A percentile compares a stretch with the other conserved stretches of the same genome.
These are phyloP conservation scores for Coprinellus micaceus DNA, from an alignment of 768 basidiomycete genomes.

Conservation along the genomic window DNA sequence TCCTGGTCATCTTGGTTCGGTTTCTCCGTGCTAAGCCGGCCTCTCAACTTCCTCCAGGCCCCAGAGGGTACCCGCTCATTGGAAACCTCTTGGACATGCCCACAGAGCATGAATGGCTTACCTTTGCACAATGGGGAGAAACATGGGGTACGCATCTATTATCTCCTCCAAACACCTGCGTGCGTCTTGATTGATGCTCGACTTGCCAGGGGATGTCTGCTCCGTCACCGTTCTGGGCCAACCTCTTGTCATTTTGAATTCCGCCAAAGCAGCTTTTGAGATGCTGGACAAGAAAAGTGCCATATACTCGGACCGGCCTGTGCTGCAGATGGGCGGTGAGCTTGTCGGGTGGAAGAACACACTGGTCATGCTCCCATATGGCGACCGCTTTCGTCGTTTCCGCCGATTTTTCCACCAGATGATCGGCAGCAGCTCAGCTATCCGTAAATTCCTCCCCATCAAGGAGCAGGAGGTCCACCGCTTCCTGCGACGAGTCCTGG, in stretches of 20 bases:
- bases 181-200: neutral
- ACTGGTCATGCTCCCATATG: slow-evolving; percentile 53
- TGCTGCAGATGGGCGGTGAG: slow-evolving; percentile 50
- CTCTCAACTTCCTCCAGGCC: slow-evolving; percentile 43
- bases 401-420: slow-evolving; percentile 49
- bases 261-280: slow-evolving; percentile 45
- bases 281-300: slow-evolving; percentile 66
- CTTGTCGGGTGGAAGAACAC: slow-evolving; percentile 57
- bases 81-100: slow-evolving; percentile 57
- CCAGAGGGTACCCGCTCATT: slow-evolving; percentile 48
- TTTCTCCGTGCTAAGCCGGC: slow-evolving; percentile 21
- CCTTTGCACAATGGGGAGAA: slow-evolving; percentile 50
- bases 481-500: slow-evolving; percentile 45
- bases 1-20: slow-evolving; percentile 30
- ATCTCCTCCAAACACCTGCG: neutral
- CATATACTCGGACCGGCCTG: slow-evolving; percentile 66
- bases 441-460: slow-evolving; percentile 40
- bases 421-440: slow-evolving; percentile 42
- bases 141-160: slow-evolving; percentile 38
- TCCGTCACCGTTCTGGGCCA: slow-evolving; percentile 61
- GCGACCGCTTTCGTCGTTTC: slow-evolving; percentile 52
- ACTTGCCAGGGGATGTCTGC: slow-evolving; percentile 49
- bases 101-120: slow-evolving; percentile 45
- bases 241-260: slow-evolving; percentile 54
- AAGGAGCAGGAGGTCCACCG: slow-evolving; percentile 46